Conservation (phyloP, 164 flowering plant species). For the Piper longum region DNA sequence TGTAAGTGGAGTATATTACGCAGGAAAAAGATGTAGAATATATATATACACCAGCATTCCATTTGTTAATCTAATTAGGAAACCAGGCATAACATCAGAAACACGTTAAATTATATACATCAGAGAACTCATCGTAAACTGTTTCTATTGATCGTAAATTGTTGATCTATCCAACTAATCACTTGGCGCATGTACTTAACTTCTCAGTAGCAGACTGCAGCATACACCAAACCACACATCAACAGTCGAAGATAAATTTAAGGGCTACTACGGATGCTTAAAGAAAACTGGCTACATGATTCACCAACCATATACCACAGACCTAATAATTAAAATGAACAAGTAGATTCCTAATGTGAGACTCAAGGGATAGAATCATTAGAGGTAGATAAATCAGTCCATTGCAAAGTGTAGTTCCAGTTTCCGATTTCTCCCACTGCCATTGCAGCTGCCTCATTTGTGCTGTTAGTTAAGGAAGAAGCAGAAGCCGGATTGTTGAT, state of each 20-base stretch:
- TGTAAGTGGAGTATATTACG: background rate
- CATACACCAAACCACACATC: no score
- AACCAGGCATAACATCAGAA: no score
- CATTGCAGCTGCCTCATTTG: slow-evolving; percentile 34
- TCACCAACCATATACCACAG: slow-evolving; percentile 6
- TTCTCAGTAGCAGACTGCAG: no score
- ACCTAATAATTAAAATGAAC: slow-evolving; percentile 3
- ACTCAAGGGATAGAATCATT: slow-evolving; percentile 52
- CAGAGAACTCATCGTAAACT: no score
- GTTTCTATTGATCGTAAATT: no score
- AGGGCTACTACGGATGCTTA: no score
- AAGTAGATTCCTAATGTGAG: slow-evolving; percentile 1
- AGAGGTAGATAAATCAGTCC: slow-evolving; percentile 46
- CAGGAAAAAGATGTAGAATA: slow-evolving; percentile 1
- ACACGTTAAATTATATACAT: no score
- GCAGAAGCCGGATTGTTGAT: slow-evolving; percentile 17
- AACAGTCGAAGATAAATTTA: no score
- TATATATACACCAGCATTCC: no score
- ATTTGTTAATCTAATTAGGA: no score
- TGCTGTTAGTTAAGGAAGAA: slow-evolving; percentile 14
- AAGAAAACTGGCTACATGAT: slow-evolving; percentile 8
- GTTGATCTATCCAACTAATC: no score
- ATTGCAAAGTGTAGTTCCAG: slow-evolving; percentile 37
- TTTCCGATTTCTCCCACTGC: slow-evolving; percentile 23
- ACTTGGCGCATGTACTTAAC: no score